phyloP scores from a whole-genome alignment of 2,329 filamentous ascomycete genomes.

The Blastomyces percursus region DNA sequence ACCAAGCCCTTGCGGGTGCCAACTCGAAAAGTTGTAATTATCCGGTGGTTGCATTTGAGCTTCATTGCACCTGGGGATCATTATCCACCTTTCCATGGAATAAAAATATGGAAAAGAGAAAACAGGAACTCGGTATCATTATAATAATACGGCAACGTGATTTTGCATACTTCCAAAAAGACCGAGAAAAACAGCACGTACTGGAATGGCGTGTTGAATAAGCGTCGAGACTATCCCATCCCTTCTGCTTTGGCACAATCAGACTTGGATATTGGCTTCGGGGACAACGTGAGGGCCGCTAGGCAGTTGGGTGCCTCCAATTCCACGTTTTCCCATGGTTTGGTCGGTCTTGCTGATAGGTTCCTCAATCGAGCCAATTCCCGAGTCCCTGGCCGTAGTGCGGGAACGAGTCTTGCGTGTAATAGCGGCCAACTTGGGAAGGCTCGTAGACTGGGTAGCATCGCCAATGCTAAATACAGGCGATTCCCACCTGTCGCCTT shows the following conservation, averaged over 20 bases:
- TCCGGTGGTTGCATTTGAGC: neutral
- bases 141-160: neutral
- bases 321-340: neutral
- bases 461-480: slow-evolving; percentile 82
- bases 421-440: slow-evolving; percentile 49
- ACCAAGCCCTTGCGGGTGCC: neutral
- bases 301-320: neutral
- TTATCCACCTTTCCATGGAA: neutral
- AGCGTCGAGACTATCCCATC: neutral
- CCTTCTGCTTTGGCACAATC: neutral
- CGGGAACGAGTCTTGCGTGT: slow-evolving; percentile 46
- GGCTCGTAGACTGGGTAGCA: slow-evolving; percentile 58
- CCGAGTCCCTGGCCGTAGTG: slow-evolving; percentile 20
- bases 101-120: neutral
- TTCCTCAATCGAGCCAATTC: neutral
- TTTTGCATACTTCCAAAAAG: neutral
- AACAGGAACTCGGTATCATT: neutral
- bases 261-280: neutral
- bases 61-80: neutral
- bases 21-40: neutral
- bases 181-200: neutral
- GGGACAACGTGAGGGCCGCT: neutral
- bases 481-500: slow-evolving; percentile 91
- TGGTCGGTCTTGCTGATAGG: neutral
- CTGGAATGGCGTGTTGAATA: neutral